Evolutionary conservation across 345 rosid species (phyloP).

Genomic region (Pseudoturritis turrita): DNA sequence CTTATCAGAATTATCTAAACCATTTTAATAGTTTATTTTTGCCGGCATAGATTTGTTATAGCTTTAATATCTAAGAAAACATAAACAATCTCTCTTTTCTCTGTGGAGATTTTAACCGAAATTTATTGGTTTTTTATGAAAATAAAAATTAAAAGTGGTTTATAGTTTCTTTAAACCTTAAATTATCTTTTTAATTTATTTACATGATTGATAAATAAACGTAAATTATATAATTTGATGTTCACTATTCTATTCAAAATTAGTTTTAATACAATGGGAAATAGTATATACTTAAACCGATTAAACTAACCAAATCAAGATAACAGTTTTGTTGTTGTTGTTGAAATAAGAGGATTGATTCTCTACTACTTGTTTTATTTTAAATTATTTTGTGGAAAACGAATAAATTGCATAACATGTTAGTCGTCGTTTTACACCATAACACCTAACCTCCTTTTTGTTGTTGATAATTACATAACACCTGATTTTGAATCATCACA

Average conservation of each 20-base stretch:
- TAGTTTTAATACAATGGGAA: not conserved
- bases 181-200: no score
- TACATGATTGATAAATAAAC: not conserved
- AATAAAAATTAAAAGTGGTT: no score
- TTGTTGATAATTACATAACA: constrained; percentile 10
- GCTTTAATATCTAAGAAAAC: not conserved
- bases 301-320: not conserved
- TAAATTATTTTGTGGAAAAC: not conserved
- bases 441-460: constrained; percentile 7
- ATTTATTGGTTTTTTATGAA: not conserved
- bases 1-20: not conserved
- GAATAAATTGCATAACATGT: constrained; percentile 20
- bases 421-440: constrained; percentile 14
- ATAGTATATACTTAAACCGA: not conserved
- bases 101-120: not conserved
- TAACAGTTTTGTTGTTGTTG: not conserved
- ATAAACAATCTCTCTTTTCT: not conserved
- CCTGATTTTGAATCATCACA: constrained; percentile 5
- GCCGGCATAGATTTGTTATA: not conserved
- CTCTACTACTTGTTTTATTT: not conserved
- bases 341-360: not conserved
- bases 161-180: no score
- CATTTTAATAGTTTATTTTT: not conserved
- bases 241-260: not conserved
- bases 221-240: not conserved